Percentiles rank a stretch among this genome's conserved stretches.
phyloP scores from a whole-genome alignment of 1,284 basidiomycete species.

The Trametes polyzona region DNA sequence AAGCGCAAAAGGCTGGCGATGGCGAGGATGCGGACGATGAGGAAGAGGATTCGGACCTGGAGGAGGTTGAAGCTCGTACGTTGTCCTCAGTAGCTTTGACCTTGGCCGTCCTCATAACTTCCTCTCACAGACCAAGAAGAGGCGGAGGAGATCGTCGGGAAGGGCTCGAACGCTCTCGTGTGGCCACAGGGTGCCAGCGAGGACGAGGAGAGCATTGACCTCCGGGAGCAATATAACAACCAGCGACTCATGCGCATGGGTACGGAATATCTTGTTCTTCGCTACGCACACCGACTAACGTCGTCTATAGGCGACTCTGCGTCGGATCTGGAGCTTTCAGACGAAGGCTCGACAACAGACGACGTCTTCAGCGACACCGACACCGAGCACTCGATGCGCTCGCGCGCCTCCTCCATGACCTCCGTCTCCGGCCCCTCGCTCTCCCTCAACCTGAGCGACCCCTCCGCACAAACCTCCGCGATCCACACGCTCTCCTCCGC shows the following conservation, averaged over 20 bases:
- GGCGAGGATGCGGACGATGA: conserved; percentile 46
- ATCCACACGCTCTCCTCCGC: conserved; percentile 36
- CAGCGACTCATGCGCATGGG: conserved; percentile 74
- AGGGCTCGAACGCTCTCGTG: conserved; percentile 68
- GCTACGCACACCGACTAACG: not conserved
- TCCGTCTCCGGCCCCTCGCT: conserved; percentile 44
- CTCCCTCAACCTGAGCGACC: conserved; percentile 45
- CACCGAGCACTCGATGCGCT: conserved; percentile 35
- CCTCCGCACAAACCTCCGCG: conserved; percentile 31
- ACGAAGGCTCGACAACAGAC: conserved; percentile 55
- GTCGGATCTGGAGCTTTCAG: conserved; percentile 62
- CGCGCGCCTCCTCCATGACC: conserved; percentile 41
- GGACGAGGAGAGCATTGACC: conserved; percentile 64
- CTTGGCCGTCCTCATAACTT: not conserved
- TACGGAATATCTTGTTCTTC: conserved; percentile 31
- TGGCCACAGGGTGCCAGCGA: conserved; percentile 59
- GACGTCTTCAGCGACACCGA: conserved; percentile 41
- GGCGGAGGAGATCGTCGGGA: conserved; percentile 54
- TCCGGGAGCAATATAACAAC: conserved; percentile 65
- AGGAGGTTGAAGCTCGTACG: conserved; percentile 67
- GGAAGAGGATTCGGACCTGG: conserved; percentile 62
- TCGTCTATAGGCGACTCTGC: conserved; percentile 57
- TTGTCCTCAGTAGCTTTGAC: conserved; percentile 11
- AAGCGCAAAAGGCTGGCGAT: conserved; percentile 39
- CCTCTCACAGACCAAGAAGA: conserved; percentile 44